Conservation (phyloP, 208 protist species). For the Trypanosoma avium region DNA sequence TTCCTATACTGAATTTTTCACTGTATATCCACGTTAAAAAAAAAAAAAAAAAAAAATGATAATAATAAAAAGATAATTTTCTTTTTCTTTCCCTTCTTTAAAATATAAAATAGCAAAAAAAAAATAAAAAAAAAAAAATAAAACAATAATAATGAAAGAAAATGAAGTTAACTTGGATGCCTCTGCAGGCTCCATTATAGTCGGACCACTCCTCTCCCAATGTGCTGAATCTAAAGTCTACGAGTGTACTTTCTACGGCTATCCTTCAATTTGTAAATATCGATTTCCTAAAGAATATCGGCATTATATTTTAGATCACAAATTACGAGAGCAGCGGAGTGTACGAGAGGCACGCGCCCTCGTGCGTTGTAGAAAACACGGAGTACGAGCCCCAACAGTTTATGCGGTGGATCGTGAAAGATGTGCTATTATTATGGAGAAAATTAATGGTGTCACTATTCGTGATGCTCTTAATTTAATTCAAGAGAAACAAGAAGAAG, state of each 20-base stretch:
- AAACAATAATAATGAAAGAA: constrained; percentile 13
- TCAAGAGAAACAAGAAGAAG: no score
- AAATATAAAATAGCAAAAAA: not conserved
- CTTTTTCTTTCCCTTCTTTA: not conserved
- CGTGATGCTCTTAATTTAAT: constrained; percentile 71
- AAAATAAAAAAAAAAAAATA: no score
- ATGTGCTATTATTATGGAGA: constrained; percentile 79
- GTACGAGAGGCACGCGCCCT: constrained; percentile 70
- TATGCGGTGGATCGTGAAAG: constrained; percentile 51
- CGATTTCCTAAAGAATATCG: constrained; percentile 81
- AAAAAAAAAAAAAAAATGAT: no score
- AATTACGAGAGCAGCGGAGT: constrained; percentile 78
- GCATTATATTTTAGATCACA: constrained; percentile 66
- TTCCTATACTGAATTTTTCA: no score
- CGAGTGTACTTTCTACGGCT: constrained; percentile 59
- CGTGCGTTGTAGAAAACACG: constrained; percentile 54
- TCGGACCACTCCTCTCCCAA: constrained; percentile 46
- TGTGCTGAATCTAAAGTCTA: constrained; percentile 85
- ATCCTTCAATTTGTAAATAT: constrained; percentile 65
- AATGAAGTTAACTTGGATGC: constrained; percentile 16
- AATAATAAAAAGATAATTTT: constrained; percentile 9
- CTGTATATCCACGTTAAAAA: no score
- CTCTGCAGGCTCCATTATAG: constrained; percentile 3
- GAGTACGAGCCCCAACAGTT: constrained; percentile 64
- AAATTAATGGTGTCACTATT: constrained; percentile 65